Base-by-base conservation (phyloP, 2,329 filamentous ascomycete genomes). In the Westerdykella ornata region DNA sequence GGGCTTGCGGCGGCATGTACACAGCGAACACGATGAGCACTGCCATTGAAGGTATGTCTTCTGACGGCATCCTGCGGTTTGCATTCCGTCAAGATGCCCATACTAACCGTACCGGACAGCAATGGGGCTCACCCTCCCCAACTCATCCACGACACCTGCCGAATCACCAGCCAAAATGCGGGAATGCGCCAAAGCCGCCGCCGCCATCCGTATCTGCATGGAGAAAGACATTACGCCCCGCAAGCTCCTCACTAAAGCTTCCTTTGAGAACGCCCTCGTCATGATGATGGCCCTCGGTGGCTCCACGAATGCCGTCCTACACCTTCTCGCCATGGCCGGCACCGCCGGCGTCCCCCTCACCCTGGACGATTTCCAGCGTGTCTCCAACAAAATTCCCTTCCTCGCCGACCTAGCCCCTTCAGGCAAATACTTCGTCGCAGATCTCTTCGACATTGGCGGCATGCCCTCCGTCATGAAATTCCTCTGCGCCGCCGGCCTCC, bases 21-120 rank as follows among this genome's bases (percentile, higher is more conserved):
- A 95, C 88, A 1, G 88, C 88, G 49, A 94, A 94, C 68, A 94
- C 88, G 17, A 90, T 95, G 86, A 85, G 87, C 3, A 90, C 85
- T 0, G 86, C 85, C 12, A 88, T 94, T 49, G 88, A 95, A 53
- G 59, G 60, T 53, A 45, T 9, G 43, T 22, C 13, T 12, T 5
- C n/a, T n/a, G 3, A 33, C n/a, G 5, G 19, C 12, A 39, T 36
- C 14, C 15, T 40, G n/a, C 11, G 11, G 11, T 4, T n/a, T 12
- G 30, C 26, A 16, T 41, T 31, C 19, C n/a, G 5, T 29, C 3
- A 26, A 26, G 22, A 26, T 26, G 7, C 22, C 22, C 8, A 11
- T 3, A 36, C 44, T 58, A 17, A 53, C 20, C 12, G 6, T 16
- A 8, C 7, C 22, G 3, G n/a, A 4, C 26, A 70, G 86, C 85